Conservation (phyloP, 768 basidiomycete species). For the Collybia sordida region DNA sequence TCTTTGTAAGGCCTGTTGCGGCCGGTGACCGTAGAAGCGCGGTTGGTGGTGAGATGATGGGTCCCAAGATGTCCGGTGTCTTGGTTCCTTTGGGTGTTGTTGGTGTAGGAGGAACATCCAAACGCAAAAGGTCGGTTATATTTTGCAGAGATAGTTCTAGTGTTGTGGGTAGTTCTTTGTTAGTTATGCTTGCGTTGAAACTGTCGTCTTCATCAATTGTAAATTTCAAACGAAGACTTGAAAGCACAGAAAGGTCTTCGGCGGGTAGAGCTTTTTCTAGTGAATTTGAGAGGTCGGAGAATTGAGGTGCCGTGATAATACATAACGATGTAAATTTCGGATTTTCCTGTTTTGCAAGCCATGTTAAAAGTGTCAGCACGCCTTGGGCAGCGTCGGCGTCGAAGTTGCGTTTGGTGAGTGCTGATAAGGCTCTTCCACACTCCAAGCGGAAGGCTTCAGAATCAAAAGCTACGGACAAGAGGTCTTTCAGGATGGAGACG, state of each 20-base stretch:
- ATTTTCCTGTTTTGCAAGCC: conserved; percentile 49
- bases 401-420: conserved; percentile 28
- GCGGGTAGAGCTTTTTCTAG: conserved; percentile 24
- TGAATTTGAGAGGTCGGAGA: conserved; percentile 44
- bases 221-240: conserved; percentile 25
- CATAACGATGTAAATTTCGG: conserved; percentile 45
- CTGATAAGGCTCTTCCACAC: conserved; percentile 30
- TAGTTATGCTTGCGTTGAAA: conserved; percentile 20
- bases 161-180: conserved; percentile 36
- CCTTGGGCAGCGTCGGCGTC: conserved; percentile 36
- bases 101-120: conserved; percentile 27
- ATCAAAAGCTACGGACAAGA: conserved; percentile 18
- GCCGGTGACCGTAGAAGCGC: conserved; percentile 64
- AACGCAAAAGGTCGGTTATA: conserved; percentile 48
- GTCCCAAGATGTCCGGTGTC: conserved; percentile 49
- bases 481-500: not conserved
- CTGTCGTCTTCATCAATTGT: conserved; percentile 41
- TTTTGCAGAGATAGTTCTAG: conserved; percentile 46
- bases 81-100: conserved; percentile 48
- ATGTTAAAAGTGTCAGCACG: conserved; percentile 48
- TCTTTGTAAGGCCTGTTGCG: conserved; percentile 78
- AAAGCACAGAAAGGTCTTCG: conserved; percentile 20
- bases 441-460: conserved; percentile 30
- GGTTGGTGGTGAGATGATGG: conserved; percentile 63
- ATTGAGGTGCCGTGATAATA: conserved; percentile 46